Conservation (phyloP, 2,329 filamentous ascomycete genomes). For the Ceratocystiopsis sp. region DNA sequence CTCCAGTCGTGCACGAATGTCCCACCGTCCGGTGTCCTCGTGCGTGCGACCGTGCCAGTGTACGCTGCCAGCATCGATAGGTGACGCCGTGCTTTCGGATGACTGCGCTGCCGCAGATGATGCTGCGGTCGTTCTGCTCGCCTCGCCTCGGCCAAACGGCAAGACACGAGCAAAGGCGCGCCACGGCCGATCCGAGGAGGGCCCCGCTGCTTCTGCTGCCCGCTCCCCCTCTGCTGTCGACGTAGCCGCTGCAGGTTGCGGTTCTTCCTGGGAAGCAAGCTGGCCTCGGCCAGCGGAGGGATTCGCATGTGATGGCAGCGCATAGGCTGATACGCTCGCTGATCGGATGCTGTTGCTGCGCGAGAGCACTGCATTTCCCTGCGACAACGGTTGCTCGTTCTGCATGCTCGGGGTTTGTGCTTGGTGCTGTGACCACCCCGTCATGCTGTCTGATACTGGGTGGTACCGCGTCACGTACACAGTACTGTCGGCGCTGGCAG, state of each 20-base stretch:
- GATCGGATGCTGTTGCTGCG: slow-evolving; percentile 8
- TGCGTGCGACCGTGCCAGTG: neutral
- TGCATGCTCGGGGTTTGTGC: neutral
- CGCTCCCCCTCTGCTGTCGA: no score
- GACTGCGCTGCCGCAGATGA: no score
- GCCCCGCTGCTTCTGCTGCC: no score
- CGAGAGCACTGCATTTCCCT: neutral
- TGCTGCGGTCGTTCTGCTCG: neutral
- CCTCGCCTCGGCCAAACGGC: slow-evolving; percentile 12
- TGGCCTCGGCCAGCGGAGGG: slow-evolving; percentile 13
- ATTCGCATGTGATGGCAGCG: slow-evolving; percentile 8
- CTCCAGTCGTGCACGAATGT: slow-evolving; percentile 38
- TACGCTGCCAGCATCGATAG: neutral
- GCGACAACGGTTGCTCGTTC: no score
- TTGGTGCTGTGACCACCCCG: neutral
- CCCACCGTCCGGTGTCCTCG: slow-evolving; percentile 26
- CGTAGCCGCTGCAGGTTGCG: no score
- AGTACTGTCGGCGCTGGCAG: slow-evolving; percentile 45
- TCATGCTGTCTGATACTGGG: slow-evolving; percentile 29
- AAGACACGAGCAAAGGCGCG: slow-evolving; percentile 16
- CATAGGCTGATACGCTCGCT: neutral
- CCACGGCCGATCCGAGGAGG: slow-evolving; percentile 10
- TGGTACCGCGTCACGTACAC: slow-evolving; percentile 47
- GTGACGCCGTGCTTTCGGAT: no score
- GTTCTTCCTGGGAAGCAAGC: neutral